Evolutionary conservation across 2,329 filamentous ascomycete species (phyloP).

Genomic region (Verticillium dahliae): DNA sequence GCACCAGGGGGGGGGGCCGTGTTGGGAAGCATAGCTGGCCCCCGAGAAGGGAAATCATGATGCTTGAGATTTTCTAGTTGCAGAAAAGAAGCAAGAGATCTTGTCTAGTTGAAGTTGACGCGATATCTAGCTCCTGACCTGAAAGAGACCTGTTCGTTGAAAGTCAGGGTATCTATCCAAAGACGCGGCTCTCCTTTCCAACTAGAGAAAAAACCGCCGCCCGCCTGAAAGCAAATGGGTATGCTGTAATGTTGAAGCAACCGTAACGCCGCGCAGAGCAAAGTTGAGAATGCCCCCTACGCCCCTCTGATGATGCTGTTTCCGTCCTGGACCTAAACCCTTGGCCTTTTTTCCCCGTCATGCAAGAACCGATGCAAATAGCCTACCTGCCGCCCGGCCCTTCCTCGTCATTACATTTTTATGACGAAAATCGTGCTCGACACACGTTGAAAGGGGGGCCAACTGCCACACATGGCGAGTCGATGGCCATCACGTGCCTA

Average conservation of each 20-base stretch:
- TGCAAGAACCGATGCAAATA: background rate
- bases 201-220: conserved; percentile 3
- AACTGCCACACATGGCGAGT: background rate
- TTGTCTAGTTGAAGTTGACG: conserved; percentile 22
- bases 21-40: too few relatives aligned
- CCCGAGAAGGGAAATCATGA: too few relatives aligned
- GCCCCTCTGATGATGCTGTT: background rate
- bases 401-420: background rate
- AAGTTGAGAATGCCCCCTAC: conserved; percentile 9
- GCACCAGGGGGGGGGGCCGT: too few relatives aligned
- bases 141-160: conserved; percentile 20
- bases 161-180: conserved; percentile 24
- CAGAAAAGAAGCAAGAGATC: background rate
- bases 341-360: background rate
- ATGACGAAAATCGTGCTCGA: background rate
- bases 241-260: conserved; percentile 11
- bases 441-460: conserved; percentile 1
- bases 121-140: background rate
- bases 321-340: background rate
- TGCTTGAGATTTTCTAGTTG: background rate
- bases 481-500: background rate
- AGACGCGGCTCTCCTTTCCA: background rate
- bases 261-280: conserved; percentile 9
- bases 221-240: conserved; percentile 5
- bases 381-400: background rate